These are phyloP conservation scores for Glycine latifolia DNA, from an alignment of 306 rosid genomes.

Conservation along the genomic window DNA sequence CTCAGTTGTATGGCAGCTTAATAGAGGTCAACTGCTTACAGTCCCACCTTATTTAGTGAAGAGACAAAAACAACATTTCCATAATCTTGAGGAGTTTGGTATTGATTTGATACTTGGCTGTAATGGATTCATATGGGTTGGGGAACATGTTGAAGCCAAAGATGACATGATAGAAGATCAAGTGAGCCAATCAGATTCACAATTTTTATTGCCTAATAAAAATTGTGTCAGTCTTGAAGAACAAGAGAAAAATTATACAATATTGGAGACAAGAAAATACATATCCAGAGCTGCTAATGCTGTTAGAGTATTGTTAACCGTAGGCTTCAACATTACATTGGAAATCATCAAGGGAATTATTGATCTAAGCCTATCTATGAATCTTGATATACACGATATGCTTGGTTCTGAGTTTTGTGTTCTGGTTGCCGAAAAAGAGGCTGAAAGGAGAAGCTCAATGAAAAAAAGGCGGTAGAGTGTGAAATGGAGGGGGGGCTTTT, in stretches of 20 bases:
- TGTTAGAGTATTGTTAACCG: slow-evolving; percentile 61
- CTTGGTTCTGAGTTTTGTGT: slow-evolving; percentile 84
- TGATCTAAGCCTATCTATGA: slow-evolving; percentile 65
- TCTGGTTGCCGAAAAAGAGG: slow-evolving; percentile 84
- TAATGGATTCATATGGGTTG: slow-evolving; percentile 91
- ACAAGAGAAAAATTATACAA: slow-evolving; percentile 62
- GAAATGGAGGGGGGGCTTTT: background rate
- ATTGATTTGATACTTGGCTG: slow-evolving; percentile 85
- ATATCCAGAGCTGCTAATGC: slow-evolving; percentile 89
- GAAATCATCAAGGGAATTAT: slow-evolving; percentile 72
- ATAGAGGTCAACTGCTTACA: slow-evolving; percentile 80
- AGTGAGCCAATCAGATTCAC: slow-evolving; percentile 57
- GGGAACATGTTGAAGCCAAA: slow-evolving; percentile 71
- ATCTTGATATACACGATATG: slow-evolving; percentile 77
- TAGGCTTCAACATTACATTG: slow-evolving; percentile 70
- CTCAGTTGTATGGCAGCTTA: slow-evolving; percentile 62
- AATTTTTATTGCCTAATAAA: slow-evolving; percentile 37
- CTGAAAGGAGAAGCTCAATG: slow-evolving; percentile 67
- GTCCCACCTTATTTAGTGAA: slow-evolving; percentile 82
- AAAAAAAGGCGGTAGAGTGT: slow-evolving; percentile 63
- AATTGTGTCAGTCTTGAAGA: slow-evolving; percentile 52
- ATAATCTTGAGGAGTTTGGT: slow-evolving; percentile 76
- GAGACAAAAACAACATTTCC: slow-evolving; percentile 93
- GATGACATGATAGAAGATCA: slow-evolving; percentile 74
- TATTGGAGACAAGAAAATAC: slow-evolving; percentile 69